Percentiles rank a stretch among this genome's conserved stretches.
phyloP scores from a whole-genome alignment of 225 moss, liverwort and hornwort genomes.

The Sphagnum tenellum region DNA sequence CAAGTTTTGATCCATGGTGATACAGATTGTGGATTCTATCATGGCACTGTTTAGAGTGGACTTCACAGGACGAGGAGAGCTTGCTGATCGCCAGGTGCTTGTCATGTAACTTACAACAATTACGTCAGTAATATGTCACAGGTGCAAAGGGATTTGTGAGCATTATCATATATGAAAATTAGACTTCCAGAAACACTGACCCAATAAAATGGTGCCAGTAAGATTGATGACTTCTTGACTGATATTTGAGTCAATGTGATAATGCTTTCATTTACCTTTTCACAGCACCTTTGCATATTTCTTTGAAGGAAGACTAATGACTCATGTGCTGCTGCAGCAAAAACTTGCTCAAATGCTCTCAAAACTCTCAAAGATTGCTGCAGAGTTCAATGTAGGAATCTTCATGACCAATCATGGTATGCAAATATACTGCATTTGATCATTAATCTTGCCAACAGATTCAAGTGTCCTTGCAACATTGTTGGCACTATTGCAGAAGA shows the following conservation, averaged over 20 bases:
- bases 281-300: not conserved
- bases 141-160: no score
- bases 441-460: no score
- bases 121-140: no score
- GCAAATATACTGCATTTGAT: not conserved
- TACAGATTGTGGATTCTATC: constrained; percentile 75
- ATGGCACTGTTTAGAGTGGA: constrained; percentile 94
- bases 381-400: constrained; percentile 83
- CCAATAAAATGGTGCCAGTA: no score
- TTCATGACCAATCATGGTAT: constrained; percentile 93
- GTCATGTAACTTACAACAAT: no score
- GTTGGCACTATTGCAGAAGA: no score
- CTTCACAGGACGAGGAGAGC: constrained; percentile 86
- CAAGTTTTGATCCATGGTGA: no score
- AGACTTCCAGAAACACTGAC: no score
- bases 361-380: constrained; percentile 80
- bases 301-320: not conserved
- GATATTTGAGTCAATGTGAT: no score
- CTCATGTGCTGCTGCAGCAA: constrained; percentile 38
- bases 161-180: no score
- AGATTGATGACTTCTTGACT: no score
- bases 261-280: not conserved
- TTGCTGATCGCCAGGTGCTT: constrained; percentile 81
- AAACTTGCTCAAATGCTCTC: constrained; percentile 92
- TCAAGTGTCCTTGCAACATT: no score